phyloP scores from a whole-genome alignment of 371 early-diverging fungal species.

The Syncephalastrum monosporum region DNA sequence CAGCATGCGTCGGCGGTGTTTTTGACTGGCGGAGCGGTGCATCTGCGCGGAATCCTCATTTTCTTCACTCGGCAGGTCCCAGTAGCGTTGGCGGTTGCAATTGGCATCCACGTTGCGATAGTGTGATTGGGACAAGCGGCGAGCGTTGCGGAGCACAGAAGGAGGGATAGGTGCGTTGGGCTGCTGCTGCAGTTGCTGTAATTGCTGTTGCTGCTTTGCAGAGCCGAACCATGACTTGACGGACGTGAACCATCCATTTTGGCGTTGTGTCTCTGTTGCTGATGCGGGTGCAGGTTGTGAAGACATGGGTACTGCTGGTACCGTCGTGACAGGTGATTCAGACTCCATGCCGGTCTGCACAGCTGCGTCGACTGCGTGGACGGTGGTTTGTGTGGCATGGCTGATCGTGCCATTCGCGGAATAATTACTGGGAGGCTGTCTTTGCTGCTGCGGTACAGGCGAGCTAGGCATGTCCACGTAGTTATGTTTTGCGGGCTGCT shows the following conservation, averaged over 20 bases:
- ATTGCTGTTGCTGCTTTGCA: conserved; percentile 8
- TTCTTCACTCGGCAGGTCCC: neutral
- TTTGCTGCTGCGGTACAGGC: conserved; percentile 10
- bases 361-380: conserved; percentile 5
- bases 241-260: conserved; percentile 34
- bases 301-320: no score
- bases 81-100: conserved; percentile 3
- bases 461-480: neutral
- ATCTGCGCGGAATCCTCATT: neutral
- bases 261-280: conserved; percentile 14
- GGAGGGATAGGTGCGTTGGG: no score
- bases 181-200: conserved; percentile 7
- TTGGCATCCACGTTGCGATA: no score
- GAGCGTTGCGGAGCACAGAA: no score
- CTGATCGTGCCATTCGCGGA: neutral
- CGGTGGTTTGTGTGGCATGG: conserved; percentile 5
- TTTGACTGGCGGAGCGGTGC: conserved; percentile 30
- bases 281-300: no score
- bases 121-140: no score
- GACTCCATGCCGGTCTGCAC: conserved; percentile 6
- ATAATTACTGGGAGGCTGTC: conserved; percentile 2
- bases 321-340: no score
- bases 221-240: conserved; percentile 46
- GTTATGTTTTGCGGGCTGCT: neutral
- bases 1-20: conserved; percentile 27